Evolutionary conservation across 495 filamentous ascomycete species (phyloP).

Genomic region (Daldinia caldariorum): DNA sequence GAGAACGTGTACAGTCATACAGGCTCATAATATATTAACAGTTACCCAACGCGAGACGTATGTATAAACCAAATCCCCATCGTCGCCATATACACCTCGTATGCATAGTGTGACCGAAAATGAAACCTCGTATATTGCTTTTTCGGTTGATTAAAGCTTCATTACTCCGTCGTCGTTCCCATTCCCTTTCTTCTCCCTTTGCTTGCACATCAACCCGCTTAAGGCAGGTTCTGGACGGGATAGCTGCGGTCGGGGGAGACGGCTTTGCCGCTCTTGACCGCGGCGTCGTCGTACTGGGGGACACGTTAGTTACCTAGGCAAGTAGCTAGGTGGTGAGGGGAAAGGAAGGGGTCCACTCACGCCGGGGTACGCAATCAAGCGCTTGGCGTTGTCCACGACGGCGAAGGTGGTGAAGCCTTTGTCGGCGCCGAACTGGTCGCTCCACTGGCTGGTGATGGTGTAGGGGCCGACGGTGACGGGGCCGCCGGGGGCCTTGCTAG

Average conservation of each 20-base stretch:
- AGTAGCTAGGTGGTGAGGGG: background rate
- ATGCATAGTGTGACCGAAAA: background rate
- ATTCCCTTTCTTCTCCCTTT: background rate
- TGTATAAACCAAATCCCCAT: background rate
- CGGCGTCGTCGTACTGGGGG: slow-evolving; percentile 46
- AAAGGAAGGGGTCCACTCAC: slow-evolving; percentile 17
- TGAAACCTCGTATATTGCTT: background rate
- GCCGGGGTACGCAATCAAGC: slow-evolving; percentile 59
- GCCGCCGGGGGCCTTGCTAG: slow-evolving; percentile 53
- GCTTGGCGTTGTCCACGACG: slow-evolving; percentile 55
- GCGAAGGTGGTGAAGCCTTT: slow-evolving; percentile 65
- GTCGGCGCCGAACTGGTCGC: slow-evolving; percentile 62
- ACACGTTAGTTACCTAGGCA: background rate
- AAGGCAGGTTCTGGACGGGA: slow-evolving; percentile 53
- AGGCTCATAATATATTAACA: background rate
- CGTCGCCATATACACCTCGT: background rate
- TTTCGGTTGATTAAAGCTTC: background rate
- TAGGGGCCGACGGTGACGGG: slow-evolving; percentile 58
- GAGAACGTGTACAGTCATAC: background rate
- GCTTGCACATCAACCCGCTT: background rate
- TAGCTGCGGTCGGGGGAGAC: slow-evolving; percentile 66
- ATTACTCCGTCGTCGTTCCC: background rate
- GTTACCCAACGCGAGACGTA: background rate
- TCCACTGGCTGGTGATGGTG: slow-evolving; percentile 65
- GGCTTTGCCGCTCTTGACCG: slow-evolving; percentile 56